Conservation (phyloP, 2,329 filamentous ascomycete species). For the Colletotrichum cuscutae region DNA sequence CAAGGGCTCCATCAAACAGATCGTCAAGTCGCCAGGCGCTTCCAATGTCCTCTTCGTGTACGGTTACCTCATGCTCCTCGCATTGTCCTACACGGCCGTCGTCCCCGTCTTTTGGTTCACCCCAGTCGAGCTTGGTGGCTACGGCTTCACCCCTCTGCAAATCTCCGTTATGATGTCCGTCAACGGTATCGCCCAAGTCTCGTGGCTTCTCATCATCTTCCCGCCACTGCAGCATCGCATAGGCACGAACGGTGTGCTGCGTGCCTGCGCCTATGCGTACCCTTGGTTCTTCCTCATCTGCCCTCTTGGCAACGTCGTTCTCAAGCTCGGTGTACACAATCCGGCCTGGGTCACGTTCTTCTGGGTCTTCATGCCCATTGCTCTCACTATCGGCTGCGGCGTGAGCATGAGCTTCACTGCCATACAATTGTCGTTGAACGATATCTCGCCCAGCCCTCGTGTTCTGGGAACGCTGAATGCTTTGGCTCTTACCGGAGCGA, state of each 20-base stretch:
- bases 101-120: constrained; percentile 77
- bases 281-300: constrained; percentile 71
- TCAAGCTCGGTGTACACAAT: constrained; percentile 59
- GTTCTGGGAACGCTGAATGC: constrained; percentile 76
- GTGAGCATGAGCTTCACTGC: constrained; percentile 78
- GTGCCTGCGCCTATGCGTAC: constrained; percentile 62
- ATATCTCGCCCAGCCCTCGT: constrained; percentile 72
- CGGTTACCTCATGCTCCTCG: constrained; percentile 74
- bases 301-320: constrained; percentile 63
- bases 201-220: constrained; percentile 78
- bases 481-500: constrained; percentile 67
- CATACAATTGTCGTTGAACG: constrained; percentile 79
- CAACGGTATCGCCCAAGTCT: constrained; percentile 72
- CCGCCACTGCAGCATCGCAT: constrained; percentile 72
- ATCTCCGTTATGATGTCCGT: constrained; percentile 76
- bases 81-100: constrained; percentile 77
- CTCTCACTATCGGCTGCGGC: constrained; percentile 66
- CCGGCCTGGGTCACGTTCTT: constrained; percentile 55
- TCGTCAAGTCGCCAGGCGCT: constrained; percentile 74
- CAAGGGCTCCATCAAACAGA: constrained; percentile 36
- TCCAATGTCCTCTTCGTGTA: constrained; percentile 73
- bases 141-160: constrained; percentile 68
- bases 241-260: constrained; percentile 74
- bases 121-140: constrained; percentile 69
- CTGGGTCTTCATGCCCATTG: constrained; percentile 56